phyloP scores from a whole-genome alignment of 148 eudicot species.

The Limonium bicolor region DNA sequence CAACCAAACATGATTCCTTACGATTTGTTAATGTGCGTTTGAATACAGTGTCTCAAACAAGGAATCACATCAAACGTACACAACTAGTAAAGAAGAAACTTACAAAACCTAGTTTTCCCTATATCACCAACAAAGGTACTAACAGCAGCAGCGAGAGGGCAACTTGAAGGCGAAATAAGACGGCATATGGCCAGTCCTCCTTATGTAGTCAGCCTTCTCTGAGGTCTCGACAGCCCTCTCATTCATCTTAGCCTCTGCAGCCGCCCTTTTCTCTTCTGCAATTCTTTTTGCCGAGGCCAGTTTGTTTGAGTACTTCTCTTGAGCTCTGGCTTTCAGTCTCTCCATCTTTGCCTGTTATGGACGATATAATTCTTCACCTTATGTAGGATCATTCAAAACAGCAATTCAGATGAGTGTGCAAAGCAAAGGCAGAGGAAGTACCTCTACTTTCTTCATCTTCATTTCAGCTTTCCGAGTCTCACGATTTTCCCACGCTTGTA shows the following conservation, averaged over 20 bases:
- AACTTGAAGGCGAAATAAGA: conserved; percentile 68
- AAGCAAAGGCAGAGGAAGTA: conserved; percentile 6
- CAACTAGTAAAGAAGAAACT: too few species aligned
- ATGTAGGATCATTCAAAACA: background rate
- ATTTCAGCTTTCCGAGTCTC: conserved; percentile 92
- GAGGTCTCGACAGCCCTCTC: conserved; percentile 78
- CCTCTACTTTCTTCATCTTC: conserved; percentile 91
- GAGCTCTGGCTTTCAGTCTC: conserved; percentile 70
- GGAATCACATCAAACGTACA: too few species aligned
- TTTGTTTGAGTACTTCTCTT: conserved; percentile 68
- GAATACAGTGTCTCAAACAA: too few species aligned
- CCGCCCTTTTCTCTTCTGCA: conserved; percentile 83
- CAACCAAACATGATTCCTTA: too few species aligned
- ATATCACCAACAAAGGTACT: too few species aligned
- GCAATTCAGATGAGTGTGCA: background rate
- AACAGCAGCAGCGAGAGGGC: conserved; percentile 80
- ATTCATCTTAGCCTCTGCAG: conserved; percentile 67
- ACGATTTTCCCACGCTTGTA: conserved; percentile 94
- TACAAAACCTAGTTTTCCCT: too few species aligned
- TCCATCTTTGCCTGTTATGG: conserved; percentile 96
- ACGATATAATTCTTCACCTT: background rate
- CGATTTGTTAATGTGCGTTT: too few species aligned
- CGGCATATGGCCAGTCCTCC: conserved; percentile 88
- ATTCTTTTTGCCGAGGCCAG: conserved; percentile 68
- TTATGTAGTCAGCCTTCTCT: conserved; percentile 76